These are phyloP conservation scores for Trichoderma virens DNA, from an alignment of 495 filamentous ascomycete species.

Conservation along the genomic window DNA sequence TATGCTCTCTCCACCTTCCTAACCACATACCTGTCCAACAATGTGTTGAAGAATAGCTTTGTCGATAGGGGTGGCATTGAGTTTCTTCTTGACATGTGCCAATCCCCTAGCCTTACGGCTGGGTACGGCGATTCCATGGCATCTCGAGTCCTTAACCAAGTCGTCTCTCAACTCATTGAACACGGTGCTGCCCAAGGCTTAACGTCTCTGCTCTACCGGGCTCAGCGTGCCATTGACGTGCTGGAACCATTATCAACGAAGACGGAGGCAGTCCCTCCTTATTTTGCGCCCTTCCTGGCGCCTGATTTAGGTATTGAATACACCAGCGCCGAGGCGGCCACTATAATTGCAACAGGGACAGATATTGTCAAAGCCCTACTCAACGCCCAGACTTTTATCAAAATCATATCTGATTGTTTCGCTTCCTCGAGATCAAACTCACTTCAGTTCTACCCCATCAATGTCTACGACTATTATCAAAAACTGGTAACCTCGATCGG, in stretches of 20 bases:
- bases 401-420: slow-evolving; percentile 65
- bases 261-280: slow-evolving; percentile 25
- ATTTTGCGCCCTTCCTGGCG: slow-evolving; percentile 55
- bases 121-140: slow-evolving; percentile 63
- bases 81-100: slow-evolving; percentile 73
- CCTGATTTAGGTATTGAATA: slow-evolving; percentile 21
- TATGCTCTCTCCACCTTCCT: slow-evolving; percentile 69
- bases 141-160: slow-evolving; percentile 56
- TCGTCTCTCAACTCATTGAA: slow-evolving; percentile 76
- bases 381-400: slow-evolving; percentile 62
- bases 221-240: slow-evolving; percentile 58
- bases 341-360: slow-evolving; percentile 54
- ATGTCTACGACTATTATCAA: slow-evolving; percentile 71
- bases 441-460: slow-evolving; percentile 56
- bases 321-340: slow-evolving; percentile 24
- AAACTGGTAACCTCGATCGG: slow-evolving; percentile 63
- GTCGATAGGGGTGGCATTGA: slow-evolving; percentile 74
- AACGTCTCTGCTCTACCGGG: slow-evolving; percentile 67
- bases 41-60: slow-evolving; percentile 64
- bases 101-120: slow-evolving; percentile 66
- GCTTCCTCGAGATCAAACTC: slow-evolving; percentile 46
- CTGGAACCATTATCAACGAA: slow-evolving; percentile 56
- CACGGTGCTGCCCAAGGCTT: slow-evolving; percentile 73
- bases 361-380: slow-evolving; percentile 68
- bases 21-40: slow-evolving; percentile 67